Evolutionary conservation across 345 rosid genomes (phyloP), one percentile per base, ranked within the genome.

Genomic region (Rubroshorea leprosula): DNA sequence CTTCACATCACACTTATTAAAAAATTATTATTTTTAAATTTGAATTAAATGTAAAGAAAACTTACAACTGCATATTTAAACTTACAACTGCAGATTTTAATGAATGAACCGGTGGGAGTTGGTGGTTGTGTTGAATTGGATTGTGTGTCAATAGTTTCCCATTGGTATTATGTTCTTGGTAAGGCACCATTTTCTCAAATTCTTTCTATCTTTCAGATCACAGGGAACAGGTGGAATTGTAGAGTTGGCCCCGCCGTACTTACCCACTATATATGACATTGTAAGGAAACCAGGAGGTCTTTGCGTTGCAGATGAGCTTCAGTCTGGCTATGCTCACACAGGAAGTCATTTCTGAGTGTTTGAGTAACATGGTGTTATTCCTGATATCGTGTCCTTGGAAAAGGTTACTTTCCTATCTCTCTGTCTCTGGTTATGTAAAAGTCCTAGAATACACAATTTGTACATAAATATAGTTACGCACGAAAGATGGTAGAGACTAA

Each of bases 321-420:
- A 94, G 72, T 55, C 79, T 26, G 99, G 99, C 6, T 85, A 77
- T 26, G 87, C 78, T 58, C 95, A 96, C 41, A 90, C 90, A 0
- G 99, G 99, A 0, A 78, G 79, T 59, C 78, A 83, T 66, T 90
- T 94, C 70, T 94, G 96, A 95, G 96, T 89, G 35, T 94, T 94
- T 56, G 89, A 87, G 66, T 57, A 76, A 9, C 99, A 94, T 17
- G 89, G 82, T 43, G 97, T 94, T n/a, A 80, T 87, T 73, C 99
- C 99, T 67, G 99, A 90, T 78, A 90, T 94, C 7, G 99, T 94
- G 24, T 90, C 99, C 47, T 81, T 90, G 96, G 97, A 96, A 56
- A 94, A 94, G 99, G 99, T 93, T 58, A 51, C 53, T 68, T 54
- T 68, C 70, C 18, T 25, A 67, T 23, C 29, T 24, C 18, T 25